Evolutionary conservation across 2,329 filamentous ascomycete genomes (phyloP).

Genomic region (Claviceps citrina): DNA sequence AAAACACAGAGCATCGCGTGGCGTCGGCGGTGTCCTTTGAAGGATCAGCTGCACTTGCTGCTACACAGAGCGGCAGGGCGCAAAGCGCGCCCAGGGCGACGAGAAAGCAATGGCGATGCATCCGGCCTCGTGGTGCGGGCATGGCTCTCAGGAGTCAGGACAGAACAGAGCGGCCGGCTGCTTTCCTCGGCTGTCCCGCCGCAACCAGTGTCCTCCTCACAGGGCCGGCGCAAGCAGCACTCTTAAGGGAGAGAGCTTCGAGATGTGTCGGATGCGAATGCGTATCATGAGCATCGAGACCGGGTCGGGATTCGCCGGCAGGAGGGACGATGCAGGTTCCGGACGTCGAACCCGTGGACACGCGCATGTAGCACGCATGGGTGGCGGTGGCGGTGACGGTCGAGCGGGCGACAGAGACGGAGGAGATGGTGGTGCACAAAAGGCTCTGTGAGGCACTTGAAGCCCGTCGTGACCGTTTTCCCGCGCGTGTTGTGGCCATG

Average conservation of each 20-base stretch:
- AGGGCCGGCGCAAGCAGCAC: background rate
- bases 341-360: background rate
- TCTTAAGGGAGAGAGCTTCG: too few species aligned
- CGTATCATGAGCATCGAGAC: background rate
- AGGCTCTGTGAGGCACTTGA: too few species aligned
- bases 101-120: background rate
- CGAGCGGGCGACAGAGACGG: too few species aligned
- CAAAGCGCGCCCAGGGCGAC: background rate
- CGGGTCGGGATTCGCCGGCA: too few species aligned
- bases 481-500: too few species aligned
- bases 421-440: background rate
- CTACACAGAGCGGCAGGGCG: background rate
- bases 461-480: too few species aligned
- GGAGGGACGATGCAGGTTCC: too few species aligned
- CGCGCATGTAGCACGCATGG: background rate
- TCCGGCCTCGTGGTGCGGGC: background rate
- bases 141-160: too few species aligned
- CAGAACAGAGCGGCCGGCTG: background rate
- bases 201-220: too few species aligned
- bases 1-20: slow-evolving; percentile 3
- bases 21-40: background rate
- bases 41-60: too few species aligned
- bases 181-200: background rate
- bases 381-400: background rate
- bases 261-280: too few species aligned